phyloP scores from a whole-genome alignment of 2,329 filamentous ascomycete genomes.

The Ascochyta pisi region DNA sequence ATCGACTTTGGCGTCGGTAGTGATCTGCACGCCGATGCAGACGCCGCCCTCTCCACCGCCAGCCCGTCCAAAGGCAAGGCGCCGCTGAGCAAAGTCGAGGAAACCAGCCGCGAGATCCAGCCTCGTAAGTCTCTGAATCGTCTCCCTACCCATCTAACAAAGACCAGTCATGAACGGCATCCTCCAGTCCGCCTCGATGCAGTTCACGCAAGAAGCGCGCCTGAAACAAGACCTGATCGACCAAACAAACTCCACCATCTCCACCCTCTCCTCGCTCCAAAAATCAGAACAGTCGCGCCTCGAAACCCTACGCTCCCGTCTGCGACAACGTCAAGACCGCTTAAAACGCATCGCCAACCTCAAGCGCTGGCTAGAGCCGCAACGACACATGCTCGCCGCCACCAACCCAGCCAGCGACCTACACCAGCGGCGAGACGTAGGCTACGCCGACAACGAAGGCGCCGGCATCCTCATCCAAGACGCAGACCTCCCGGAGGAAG shows the following conservation, averaged over 20 bases:
- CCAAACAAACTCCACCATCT: conserved; percentile 78
- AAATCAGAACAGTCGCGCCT: conserved; percentile 77
- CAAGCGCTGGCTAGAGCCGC: conserved; percentile 73
- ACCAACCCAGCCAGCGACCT: conserved; percentile 46
- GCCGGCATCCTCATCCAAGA: conserved; percentile 38
- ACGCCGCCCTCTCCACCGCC: conserved; percentile 45
- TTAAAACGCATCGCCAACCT: conserved; percentile 80
- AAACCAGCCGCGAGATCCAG: conserved; percentile 81
- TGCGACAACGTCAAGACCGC: conserved; percentile 68
- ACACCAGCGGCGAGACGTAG: conserved; percentile 54
- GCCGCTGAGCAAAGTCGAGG: conserved; percentile 61
- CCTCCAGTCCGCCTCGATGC: conserved; percentile 76
- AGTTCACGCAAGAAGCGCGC: conserved; percentile 81
- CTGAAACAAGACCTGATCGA: conserved; percentile 86
- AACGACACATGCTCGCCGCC: conserved; percentile 62
- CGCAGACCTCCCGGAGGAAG: conserved; percentile 36
- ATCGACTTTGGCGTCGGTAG: conserved; percentile 93
- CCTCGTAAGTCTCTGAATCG: conserved; percentile 65
- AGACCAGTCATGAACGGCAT: conserved; percentile 76
- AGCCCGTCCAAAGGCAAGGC: conserved; percentile 49
- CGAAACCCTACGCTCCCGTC: conserved; percentile 71
- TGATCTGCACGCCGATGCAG: conserved; percentile 58
- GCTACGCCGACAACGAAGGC: conserved; percentile 56
- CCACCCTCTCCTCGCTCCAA: conserved; percentile 78
- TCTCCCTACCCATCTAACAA: conserved; percentile 1